Base-by-base conservation (phyloP, 1,139 yeast species). In the Candida dubliniensis region DNA sequence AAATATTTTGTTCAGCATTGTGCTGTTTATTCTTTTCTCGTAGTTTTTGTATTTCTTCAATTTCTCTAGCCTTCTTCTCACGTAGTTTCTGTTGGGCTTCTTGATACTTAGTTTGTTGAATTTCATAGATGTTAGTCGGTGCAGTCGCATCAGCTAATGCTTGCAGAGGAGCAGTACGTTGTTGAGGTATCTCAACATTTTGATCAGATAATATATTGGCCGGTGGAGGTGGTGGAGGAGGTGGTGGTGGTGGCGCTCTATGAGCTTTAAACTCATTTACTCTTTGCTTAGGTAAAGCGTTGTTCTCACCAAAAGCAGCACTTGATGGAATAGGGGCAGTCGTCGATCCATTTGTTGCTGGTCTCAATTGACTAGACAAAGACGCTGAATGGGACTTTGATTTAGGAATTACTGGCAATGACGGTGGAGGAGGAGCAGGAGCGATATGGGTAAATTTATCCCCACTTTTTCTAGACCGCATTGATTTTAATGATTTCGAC, bases 321-420 rank as follows among this genome's bases (percentile, higher is more conserved):
- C 56, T 57, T 2, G 64, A 62, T 2, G 63, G 47, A 5, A 70
- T 55, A 7, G 79, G 79, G 0, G 77, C 77, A 0, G 78, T 73
- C 1, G 73, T 63, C 3, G 72, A 53, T 3, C 67, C 71, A 29
- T 60, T 61, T 10, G n/a, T 7, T 7, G 31, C 27, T 14, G 46
- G 43, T 34, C 43, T 35, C 36, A 45, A 29, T 40, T 47, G 47
- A 38, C 32, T 49, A 1, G 74, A 63, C 36, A 74, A 64, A 2
- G 76, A 71, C 38, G 64, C 60, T 43, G 63, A 70, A 53, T 74
- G 79, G 0, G 77, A 72, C 51, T 70, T 69, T 0, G 76, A 70
- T 49, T 73, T 74, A 2, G 79, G 78, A 34, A 73, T 67, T 29
- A 54, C 43, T 9, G 61, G 57, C 14, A 50, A 47, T 9, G 60